A percentile compares a stretch with the other conserved stretches of the same genome.
Evolutionary conservation across 164 flowering plant species (phyloP).

Genomic region (Warburgia ugandensis): DNA sequence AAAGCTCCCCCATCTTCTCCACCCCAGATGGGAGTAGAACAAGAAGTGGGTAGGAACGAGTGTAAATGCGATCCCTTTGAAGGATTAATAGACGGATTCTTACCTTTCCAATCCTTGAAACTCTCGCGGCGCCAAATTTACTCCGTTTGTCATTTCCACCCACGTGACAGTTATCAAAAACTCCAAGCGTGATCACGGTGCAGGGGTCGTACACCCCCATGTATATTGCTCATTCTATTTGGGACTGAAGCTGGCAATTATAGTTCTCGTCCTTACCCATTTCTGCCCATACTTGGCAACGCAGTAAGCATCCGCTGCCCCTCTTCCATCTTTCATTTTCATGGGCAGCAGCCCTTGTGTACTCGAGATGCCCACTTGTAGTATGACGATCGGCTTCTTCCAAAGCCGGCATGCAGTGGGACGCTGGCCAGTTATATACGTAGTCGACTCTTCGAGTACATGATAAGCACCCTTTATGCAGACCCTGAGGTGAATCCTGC

Average conservation of each 20-base stretch:
- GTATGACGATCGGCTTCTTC: constrained; percentile 65
- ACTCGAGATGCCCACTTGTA: constrained; percentile 70
- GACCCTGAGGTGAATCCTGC: constrained; percentile 63
- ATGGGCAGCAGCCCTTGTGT: constrained; percentile 70
- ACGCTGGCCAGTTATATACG: constrained; percentile 65
- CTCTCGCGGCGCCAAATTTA: constrained; percentile 16
- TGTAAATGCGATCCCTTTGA: constrained; percentile 36
- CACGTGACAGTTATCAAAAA: constrained; percentile 45
- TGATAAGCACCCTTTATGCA: constrained; percentile 84
- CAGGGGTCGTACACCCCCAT: constrained; percentile 60
- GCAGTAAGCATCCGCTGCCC: constrained; percentile 69
- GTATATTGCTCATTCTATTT: too few relatives aligned
- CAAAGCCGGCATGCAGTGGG: constrained; percentile 81
- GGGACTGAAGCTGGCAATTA: constrained; percentile 34
- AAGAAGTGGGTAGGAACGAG: constrained; percentile 46
- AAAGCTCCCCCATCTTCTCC: constrained; percentile 57
- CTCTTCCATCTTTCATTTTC: constrained; percentile 53
- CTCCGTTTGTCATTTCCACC: constrained; percentile 15
- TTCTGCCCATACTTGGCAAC: constrained; percentile 80
- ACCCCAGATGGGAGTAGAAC: constrained; percentile 48
- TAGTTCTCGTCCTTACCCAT: constrained; percentile 62
- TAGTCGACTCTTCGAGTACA: constrained; percentile 70
- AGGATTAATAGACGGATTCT: constrained; percentile 42
- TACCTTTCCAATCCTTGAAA: constrained; percentile 43
- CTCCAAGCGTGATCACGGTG: constrained; percentile 49